Conservation (phyloP, 495 filamentous ascomycete genomes). For the Parachaetomium inaequale region DNA sequence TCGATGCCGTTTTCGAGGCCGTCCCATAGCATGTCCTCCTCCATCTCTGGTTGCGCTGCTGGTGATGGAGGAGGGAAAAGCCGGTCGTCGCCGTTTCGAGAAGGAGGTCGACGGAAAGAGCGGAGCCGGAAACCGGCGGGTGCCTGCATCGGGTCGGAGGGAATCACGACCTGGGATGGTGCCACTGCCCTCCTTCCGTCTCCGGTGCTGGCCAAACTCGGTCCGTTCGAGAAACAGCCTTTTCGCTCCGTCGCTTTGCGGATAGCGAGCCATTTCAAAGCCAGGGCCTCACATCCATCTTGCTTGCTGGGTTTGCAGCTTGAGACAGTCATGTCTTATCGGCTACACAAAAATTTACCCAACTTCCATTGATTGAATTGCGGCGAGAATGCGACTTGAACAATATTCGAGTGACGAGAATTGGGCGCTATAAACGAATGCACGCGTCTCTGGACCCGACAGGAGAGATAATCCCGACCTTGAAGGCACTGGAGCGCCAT, state of each 20-base stretch:
- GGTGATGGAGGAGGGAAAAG: background rate
- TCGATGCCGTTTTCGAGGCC: conserved; percentile 59
- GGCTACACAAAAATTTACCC: background rate
- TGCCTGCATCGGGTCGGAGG: background rate
- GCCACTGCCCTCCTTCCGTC: background rate
- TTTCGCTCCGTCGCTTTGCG: background rate
- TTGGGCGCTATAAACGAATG: background rate
- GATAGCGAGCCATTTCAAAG: background rate
- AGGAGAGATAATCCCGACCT: background rate
- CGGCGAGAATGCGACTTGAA: background rate
- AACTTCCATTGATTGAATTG: background rate
- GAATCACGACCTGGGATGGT: background rate
- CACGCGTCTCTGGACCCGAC: background rate
- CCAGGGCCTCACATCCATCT: too few species aligned
- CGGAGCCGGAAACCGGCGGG: conserved; percentile 11
- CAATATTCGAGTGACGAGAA: background rate
- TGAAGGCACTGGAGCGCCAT: too few species aligned
- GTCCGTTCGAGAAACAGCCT: background rate
- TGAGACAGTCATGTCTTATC: background rate
- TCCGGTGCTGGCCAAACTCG: background rate
- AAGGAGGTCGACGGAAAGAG: background rate
- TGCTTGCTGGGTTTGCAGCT: too few species aligned
- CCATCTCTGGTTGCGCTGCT: conserved; percentile 5
- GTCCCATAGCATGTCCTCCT: conserved; percentile 46
- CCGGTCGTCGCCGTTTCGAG: background rate